Conservation (phyloP, 1,139 yeast species). For the Kodamaea suecica region DNA sequence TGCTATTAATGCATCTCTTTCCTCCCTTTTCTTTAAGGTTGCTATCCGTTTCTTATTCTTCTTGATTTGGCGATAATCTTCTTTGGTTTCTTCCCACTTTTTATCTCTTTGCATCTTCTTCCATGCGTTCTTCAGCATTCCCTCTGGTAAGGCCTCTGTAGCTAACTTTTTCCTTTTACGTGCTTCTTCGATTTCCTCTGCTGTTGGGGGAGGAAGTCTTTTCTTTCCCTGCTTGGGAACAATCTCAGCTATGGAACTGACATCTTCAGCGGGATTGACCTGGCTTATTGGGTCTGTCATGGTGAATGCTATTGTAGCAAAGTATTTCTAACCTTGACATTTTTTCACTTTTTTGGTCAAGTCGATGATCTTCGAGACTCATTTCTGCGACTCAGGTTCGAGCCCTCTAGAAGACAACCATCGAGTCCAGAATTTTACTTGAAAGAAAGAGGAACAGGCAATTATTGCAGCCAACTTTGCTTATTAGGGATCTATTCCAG, state of each 20-base stretch:
- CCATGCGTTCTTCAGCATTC: constrained; percentile 83
- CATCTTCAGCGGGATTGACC: neutral
- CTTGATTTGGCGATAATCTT: constrained; percentile 49
- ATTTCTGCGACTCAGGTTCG: too few species aligned
- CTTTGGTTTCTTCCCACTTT: constrained; percentile 64
- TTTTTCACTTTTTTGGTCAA: too few species aligned
- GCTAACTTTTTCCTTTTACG: constrained; percentile 18
- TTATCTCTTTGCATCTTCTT: constrained; percentile 62
- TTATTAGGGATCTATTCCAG: too few species aligned
- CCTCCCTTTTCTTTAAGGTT: constrained; percentile 30
- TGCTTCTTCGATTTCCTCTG: constrained; percentile 17
- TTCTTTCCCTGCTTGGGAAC: constrained; percentile 5
- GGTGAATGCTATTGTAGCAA: neutral
- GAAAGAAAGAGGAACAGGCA: too few species aligned
- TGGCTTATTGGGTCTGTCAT: neutral
- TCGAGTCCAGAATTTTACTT: too few species aligned
- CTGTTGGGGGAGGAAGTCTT: constrained; percentile 14
- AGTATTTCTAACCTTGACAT: too few species aligned
- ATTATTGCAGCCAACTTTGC: too few species aligned
- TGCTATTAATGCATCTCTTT: constrained; percentile 19
- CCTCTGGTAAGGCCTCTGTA: constrained; percentile 54
- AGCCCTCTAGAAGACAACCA: too few species aligned
- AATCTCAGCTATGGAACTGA: constrained; percentile 1
- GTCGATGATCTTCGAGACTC: too few species aligned
- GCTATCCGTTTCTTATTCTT: constrained; percentile 52